Base-by-base conservation (phyloP, 768 basidiomycete genomes). In the Coprinopsis sp. region DNA sequence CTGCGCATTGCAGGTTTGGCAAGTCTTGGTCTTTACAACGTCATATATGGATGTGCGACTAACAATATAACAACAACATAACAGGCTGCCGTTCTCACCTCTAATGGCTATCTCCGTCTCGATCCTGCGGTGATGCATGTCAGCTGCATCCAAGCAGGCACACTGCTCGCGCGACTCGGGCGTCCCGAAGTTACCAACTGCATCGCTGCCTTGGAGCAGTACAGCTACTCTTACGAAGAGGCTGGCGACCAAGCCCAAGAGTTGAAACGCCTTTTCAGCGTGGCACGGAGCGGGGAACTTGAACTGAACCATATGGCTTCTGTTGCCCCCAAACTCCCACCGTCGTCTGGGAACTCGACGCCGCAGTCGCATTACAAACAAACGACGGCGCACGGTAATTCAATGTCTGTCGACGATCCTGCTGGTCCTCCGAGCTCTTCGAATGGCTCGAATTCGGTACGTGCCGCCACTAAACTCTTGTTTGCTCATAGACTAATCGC, bases 111-210 rank as follows among this genome's bases (percentile, higher is more conserved):
- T 63, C 67, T 97, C 81, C 78, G 82, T 60, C 73, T 90, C 46
- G 90, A 90, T 62, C 88, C 89, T 24, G 90, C 92, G 3, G 87
- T 92, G 33, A 88, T 96, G 78, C 87, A 90, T 51, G 87, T 89
- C 58, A 81, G 83, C 54, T 83, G 88, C 60, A 88, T 87, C 51
- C 84, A 88, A 51, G 87, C 91, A 1, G 93, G 92, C 11, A 79
- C 75, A 38, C 71, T 92, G 12, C 78, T 95, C 44, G 92, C 91
- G 4, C 77, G 82, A 21, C 66, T 87, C n/a, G 91, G 86, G 6
- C 82, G 89, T 16, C 81, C 82, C 1, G 92, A 94, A 64, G 90
- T 87, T 25, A 66, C 74, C 45, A 84, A 86, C 55, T 95, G 93
- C 62, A 83, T 95, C 55, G 79, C 76, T 19, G 93, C 88, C 23